Evolutionary conservation across 192 early-diverging fungal species (phyloP).

Genomic region (Umbelopsis sp.): DNA sequence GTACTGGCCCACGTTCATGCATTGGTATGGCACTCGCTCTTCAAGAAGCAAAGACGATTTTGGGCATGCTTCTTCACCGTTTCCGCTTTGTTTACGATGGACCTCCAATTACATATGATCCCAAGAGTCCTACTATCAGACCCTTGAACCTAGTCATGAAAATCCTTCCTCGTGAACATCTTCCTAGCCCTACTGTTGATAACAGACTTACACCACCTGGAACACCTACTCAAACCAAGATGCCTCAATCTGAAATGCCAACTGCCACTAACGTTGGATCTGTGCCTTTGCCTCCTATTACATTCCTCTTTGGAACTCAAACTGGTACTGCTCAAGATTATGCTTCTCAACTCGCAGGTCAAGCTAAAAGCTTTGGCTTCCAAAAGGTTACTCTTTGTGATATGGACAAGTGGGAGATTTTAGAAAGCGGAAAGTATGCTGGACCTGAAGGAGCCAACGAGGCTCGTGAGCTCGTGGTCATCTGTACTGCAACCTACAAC

Average conservation of each 20-base stretch:
- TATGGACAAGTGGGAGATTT: slow-evolving; percentile 46
- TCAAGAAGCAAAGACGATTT: slow-evolving; percentile 57
- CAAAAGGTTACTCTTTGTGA: slow-evolving; percentile 20
- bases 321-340: slow-evolving; percentile 57
- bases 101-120: slow-evolving; percentile 31
- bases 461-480: slow-evolving; percentile 22
- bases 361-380: slow-evolving; percentile 46
- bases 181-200: slow-evolving; percentile 31
- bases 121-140: slow-evolving; percentile 27
- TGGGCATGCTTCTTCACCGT: slow-evolving; percentile 47
- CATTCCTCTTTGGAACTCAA: slow-evolving; percentile 55
- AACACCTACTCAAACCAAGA: not conserved
- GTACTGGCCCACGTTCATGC: slow-evolving; percentile 50
- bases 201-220: not conserved
- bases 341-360: slow-evolving; percentile 41
- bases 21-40: slow-evolving; percentile 64
- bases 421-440: slow-evolving; percentile 24
- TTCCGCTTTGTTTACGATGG: slow-evolving; percentile 44
- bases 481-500: slow-evolving; percentile 41
- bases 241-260: not conserved
- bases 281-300: slow-evolving; percentile 35
- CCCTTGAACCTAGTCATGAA: slow-evolving; percentile 40
- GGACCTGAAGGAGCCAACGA: not conserved
- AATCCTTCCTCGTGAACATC: slow-evolving; percentile 30
- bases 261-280: not conserved